A percentile compares a stretch with the other conserved stretches of the same genome.
Evolutionary conservation across 305 asterid genomes (phyloP).

Genomic region (Rubia peregrina): DNA sequence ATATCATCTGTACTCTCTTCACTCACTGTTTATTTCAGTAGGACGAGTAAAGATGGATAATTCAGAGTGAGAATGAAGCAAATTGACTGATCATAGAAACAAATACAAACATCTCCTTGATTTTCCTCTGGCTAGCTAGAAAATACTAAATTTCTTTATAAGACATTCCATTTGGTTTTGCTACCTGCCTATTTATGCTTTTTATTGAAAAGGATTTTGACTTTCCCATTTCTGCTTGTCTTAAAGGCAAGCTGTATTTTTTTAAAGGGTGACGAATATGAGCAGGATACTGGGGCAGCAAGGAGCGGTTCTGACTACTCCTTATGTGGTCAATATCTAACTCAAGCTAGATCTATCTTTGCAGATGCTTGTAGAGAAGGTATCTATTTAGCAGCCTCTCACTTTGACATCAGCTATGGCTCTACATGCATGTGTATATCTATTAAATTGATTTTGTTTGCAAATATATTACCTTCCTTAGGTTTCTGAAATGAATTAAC

Average conservation of each 20-base stretch:
- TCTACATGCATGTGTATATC: neutral
- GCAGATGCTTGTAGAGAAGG: constrained; percentile 59
- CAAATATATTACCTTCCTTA: neutral
- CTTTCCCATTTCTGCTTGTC: constrained; percentile 20
- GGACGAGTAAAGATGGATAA: neutral
- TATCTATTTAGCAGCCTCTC: constrained; percentile 24
- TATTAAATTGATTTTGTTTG: constrained; percentile 3
- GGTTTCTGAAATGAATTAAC: neutral
- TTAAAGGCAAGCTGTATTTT: constrained; percentile 66
- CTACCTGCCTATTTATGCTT: neutral
- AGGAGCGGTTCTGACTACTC: constrained; percentile 43
- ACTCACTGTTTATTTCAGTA: neutral
- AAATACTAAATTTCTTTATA: neutral
- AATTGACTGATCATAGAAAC: neutral
- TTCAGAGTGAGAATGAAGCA: neutral
- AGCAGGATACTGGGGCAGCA: constrained; percentile 42
- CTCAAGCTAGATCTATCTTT: constrained; percentile 48
- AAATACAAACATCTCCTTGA: neutral
- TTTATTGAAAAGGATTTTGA: neutral
- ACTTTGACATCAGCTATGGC: constrained; percentile 1
- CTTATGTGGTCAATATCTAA: constrained; percentile 50
- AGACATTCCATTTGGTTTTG: neutral
- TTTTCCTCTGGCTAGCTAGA: neutral
- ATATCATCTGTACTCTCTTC: neutral
- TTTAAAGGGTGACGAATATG: constrained; percentile 52